Percentiles rank a stretch among this genome's conserved stretches.
Evolutionary conservation across 2,329 filamentous ascomycete genomes (phyloP).

Genomic region (Xylaria digitata): DNA sequence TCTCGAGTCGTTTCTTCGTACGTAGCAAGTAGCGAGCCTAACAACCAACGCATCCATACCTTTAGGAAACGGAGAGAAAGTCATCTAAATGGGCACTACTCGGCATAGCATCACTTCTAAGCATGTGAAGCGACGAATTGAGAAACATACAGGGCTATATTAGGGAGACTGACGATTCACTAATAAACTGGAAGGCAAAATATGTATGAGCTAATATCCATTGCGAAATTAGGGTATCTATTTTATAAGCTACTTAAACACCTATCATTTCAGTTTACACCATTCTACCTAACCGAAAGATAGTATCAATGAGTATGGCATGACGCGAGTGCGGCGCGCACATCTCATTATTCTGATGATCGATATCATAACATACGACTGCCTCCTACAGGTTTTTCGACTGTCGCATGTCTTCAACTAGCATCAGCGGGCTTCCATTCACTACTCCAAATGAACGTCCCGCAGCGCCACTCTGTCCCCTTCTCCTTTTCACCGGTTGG

Average conservation of each 20-base stretch:
- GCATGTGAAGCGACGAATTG: background rate
- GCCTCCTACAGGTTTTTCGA: background rate
- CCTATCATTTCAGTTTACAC: background rate
- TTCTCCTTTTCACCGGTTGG: conserved; percentile 87
- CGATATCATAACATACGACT: background rate
- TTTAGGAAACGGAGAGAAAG: too few species aligned
- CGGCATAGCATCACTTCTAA: background rate
- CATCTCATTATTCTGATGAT: background rate
- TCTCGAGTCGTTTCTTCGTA: too few species aligned
- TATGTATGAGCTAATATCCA: background rate
- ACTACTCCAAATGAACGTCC: conserved; percentile 81
- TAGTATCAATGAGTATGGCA: background rate
- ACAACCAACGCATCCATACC: too few species aligned
- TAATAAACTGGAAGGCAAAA: background rate
- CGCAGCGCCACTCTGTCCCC: conserved; percentile 86
- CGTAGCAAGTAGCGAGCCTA: too few species aligned
- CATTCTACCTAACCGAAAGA: background rate
- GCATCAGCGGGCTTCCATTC: conserved; percentile 60
- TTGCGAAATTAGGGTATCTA: background rate
- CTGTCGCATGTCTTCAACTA: background rate
- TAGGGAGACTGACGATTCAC: background rate
- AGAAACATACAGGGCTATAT: too few species aligned
- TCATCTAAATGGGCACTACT: background rate
- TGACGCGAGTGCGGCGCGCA: background rate
- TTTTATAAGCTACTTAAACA: background rate